Evolutionary conservation across 805 yeast species (phyloP), one percentile per base, ranked within the genome.

Genomic region (Debaryomyces hansenii): DNA sequence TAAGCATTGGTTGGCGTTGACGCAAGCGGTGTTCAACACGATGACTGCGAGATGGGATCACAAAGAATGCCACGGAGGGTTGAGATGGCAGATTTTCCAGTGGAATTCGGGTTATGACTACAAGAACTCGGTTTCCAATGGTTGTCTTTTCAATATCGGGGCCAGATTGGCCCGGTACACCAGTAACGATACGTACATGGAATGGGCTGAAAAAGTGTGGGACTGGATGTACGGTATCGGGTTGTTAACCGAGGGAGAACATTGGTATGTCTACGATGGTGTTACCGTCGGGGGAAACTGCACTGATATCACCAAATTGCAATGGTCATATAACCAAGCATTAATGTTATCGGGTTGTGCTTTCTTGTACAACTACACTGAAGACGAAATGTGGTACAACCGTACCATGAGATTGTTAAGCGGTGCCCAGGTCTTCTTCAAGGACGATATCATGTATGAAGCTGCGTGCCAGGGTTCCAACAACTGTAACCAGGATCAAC

Each of bases 311-410:
- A 76, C 85, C 20, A 61, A 67, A 32, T 77, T 74, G 38, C 87
- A 85, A 64, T 91, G 97, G 97, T 78, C 90, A 14, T 91, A 90
- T 67, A 90, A 90, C 63, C 87, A 84, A 49, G 97, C 96, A 1
- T 72, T 90, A 47, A 62, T 88, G 68, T 56, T 90, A 57, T 72
- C 88, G 5, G 97, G 97, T 4, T 74, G 85, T 52, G 96, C 97
- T 1, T 89, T 78, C 62, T 62, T 90, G 55, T 90, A 84, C 70
- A 86, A 88, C 62, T 72, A 75, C 58, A 90, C 97, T 2, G 74
- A 71, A 42, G 84, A 84, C 47, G 71, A 69, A 21, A 66, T 64
- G 31, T 91, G 97, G 97, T 70, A 69, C 40, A 70, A 70, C 42
- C 78, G 96, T 52, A 74, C 90, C 1, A 53, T 71, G 49, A 67